Evolutionary conservation across 148 eudicot species (phyloP), one percentile per base, ranked within the genome.

Genomic region (Beta vulgaris): DNA sequence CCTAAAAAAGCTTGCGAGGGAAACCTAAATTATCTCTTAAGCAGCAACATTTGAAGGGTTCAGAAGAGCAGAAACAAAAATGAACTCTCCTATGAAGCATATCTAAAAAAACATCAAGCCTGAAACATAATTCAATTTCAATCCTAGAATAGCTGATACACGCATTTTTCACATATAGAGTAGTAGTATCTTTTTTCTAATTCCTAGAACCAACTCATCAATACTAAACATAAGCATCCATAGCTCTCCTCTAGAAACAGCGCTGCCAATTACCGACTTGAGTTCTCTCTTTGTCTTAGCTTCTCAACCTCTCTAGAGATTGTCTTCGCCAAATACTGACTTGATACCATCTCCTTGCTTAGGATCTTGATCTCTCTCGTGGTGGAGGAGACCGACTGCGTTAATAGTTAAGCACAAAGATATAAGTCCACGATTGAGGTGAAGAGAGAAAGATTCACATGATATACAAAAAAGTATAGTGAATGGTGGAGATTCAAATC

Each of bases 331-430:
- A 49, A 42, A 42, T 48, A 68, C 26, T 6, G 37, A n/a, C 39
- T 39, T 48, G 6, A 18, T 43, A 35, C 4, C 49, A 64, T 69
- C 72, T 71, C 37, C 34, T 55, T 75, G 77, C 77, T 80, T 78
- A 85, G 53, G 91, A 85, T 53, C 87, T 80, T 46, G 90, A 84
- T 25, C 84, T 84, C 34, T 77, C 85, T 42, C 86, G 77, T 25
- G 77, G 86, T 7, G 79, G 81, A 35, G 89, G 86, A 58, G 89
- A 82, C 37, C 86, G 86, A 59, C 87, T 82, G 86, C 78, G 75
- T 63, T 34, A 67, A 46, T 18, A 71, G 34, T 53, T 6, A 37
- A 14, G 44, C 11, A 9, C 32, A 25, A 31, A 37, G 42, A 59
- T 16, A 60, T 54, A 23, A 75, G 58, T 34, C 44, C 43, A 65